Percentiles rank a stretch among this genome's conserved stretches.
phyloP scores from a whole-genome alignment of 352 stramenopile species.

The Pythium periplocum region DNA sequence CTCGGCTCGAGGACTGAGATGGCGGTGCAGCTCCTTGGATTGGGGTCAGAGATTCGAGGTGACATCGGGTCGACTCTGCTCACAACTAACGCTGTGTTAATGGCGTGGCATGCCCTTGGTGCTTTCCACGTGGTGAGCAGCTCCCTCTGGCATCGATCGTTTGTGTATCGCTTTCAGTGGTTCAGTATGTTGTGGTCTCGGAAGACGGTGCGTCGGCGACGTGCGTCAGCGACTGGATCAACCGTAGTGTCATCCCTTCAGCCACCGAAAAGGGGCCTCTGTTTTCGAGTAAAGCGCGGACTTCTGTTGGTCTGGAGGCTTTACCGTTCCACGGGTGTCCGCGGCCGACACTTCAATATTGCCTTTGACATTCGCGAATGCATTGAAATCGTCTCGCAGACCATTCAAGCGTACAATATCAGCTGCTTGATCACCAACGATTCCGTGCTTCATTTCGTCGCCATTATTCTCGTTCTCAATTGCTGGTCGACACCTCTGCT shows the following conservation, averaged over 20 bases:
- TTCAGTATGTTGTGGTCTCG: neutral
- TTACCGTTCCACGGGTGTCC: slow-evolving; percentile 12
- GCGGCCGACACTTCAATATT: slow-evolving; percentile 14
- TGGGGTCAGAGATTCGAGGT: slow-evolving; percentile 10
- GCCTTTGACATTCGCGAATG: slow-evolving; percentile 14
- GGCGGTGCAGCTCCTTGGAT: slow-evolving; percentile 16
- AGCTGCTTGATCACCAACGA: slow-evolving; percentile 19
- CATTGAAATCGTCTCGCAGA: slow-evolving; percentile 18
- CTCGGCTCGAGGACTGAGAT: slow-evolving; percentile 19
- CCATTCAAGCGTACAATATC: slow-evolving; percentile 17
- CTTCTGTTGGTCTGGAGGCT: neutral
- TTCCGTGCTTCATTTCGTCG: slow-evolving; percentile 17
- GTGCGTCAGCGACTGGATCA: neutral
- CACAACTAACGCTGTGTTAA: slow-evolving; percentile 12
- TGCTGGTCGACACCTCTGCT: slow-evolving; percentile 21
- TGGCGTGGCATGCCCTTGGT: slow-evolving; percentile 16
- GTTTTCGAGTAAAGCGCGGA: neutral
- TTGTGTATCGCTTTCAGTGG: slow-evolving; percentile 11
- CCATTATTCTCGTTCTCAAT: slow-evolving; percentile 17
- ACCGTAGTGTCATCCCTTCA: neutral
- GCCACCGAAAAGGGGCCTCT: neutral
- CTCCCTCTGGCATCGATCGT: slow-evolving; percentile 7
- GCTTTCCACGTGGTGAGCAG: slow-evolving; percentile 7
- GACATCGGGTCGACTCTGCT: slow-evolving; percentile 15
- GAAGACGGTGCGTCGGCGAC: neutral